Base-by-base conservation (phyloP, 768 basidiomycete species). In the Termitomyces sp. region DNA sequence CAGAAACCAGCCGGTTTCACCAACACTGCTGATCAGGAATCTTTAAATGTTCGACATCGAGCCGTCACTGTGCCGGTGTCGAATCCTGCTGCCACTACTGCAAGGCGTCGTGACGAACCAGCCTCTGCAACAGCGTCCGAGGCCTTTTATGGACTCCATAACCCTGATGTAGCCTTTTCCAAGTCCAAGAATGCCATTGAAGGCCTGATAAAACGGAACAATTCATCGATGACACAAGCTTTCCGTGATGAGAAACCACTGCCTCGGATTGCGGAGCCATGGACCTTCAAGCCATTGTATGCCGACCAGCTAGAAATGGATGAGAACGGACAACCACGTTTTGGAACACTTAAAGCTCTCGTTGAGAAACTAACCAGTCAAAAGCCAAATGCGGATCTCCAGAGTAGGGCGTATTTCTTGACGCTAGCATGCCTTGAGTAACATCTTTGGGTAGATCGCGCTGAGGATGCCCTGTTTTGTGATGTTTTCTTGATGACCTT, bases 401-500 rank as follows among this genome's bases (percentile, higher is more conserved):
- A 78, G 17, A 80, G 88, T 82, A 71, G 6, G 70, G 17, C 17
- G 55, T 48, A 16, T 41, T 30, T 2, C 32, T n/a, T 5, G n/a
- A n/a, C 17, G 21, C 23, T 32, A 3, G 17, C 30, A 23, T 42
- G 12, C 30, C 5, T 47, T 59, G 16, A 57, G 21, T 34, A 30
- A 55, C 11, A 7, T 28, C 52, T 48, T 34, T 37, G 7, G 11
- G 43, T 56, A 63, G 67, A 60, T 57, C 50, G 61, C 51, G 55
- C 69, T 30, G 64, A 69, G 61, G 67, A 76, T 47, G 60, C 45
- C 5, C 55, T 67, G 11, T 88, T 78, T 66, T 75, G 78, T 27
- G 74, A 78, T 32, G 77, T 82, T n/a, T 95, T 96, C 73, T 76
- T 95, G 44, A 85, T 83, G 70, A 94, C 92, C 16, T 92, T 90